These are phyloP conservation scores for Gonium pectorale DNA, from an alignment of 139 green algal genomes.

Conservation along the genomic window DNA sequence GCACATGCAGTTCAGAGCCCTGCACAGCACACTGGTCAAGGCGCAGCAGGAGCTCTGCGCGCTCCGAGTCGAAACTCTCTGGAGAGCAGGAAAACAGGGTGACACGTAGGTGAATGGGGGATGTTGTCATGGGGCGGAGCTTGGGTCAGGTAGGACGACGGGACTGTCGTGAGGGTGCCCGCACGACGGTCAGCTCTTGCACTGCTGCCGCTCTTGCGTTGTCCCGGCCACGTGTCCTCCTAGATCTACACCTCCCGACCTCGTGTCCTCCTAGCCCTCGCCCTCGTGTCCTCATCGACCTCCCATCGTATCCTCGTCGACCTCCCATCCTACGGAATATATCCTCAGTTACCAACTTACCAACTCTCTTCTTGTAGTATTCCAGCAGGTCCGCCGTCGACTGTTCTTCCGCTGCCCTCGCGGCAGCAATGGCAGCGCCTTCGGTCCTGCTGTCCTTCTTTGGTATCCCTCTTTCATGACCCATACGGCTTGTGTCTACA, in stretches of 20 bases:
- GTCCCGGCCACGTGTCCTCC: too few species aligned
- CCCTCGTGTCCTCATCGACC: too few species aligned
- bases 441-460: background rate
- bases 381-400: constrained; percentile 54
- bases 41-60: constrained; percentile 72
- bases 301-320: too few species aligned
- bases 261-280: too few species aligned
- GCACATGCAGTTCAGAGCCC: constrained; percentile 57
- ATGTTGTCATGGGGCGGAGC: background rate
- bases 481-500: background rate
- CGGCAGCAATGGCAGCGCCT: background rate
- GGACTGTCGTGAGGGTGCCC: too few species aligned
- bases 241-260: too few species aligned
- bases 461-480: background rate
- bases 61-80: constrained; percentile 85
- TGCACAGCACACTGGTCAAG: constrained; percentile 70
- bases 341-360: constrained; percentile 16
- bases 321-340: too few species aligned
- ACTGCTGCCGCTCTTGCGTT: too few species aligned
- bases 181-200: too few species aligned
- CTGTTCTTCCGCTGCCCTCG: constrained; percentile 14
- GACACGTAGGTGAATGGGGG: background rate
- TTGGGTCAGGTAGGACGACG: background rate
- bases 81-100: background rate
- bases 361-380: constrained; percentile 68